Percentiles rank a stretch among this genome's conserved stretches.
Conservation (phyloP, 148 eudicot species). For the Rhododendron griersonianum region DNA sequence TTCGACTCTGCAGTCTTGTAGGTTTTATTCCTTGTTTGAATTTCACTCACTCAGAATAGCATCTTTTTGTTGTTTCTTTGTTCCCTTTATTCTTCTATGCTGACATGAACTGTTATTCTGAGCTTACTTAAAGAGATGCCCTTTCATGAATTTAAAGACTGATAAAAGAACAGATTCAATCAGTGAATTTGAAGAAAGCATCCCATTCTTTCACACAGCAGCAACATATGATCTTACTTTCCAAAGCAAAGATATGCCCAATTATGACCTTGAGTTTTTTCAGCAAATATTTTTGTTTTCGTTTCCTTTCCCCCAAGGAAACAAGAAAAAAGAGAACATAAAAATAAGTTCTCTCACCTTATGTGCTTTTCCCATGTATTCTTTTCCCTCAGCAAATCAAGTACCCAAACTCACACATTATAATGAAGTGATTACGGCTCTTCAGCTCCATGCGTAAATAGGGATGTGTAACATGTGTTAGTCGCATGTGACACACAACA, state of each 20-base stretch:
- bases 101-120: neutral
- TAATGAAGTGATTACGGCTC: neutral
- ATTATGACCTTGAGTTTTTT: neutral
- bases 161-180: neutral
- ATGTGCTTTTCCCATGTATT: neutral
- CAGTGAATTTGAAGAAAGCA: neutral
- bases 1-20: neutral
- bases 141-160: neutral
- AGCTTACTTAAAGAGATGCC: neutral
- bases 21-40: neutral
- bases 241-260: neutral
- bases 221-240: neutral
- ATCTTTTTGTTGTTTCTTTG: neutral
- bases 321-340: neutral
- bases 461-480: neutral
- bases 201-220: neutral
- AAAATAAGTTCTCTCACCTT: neutral
- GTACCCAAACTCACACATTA: neutral
- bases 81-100: neutral
- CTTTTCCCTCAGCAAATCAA: neutral
- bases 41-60: neutral
- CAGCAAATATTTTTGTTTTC: neutral
- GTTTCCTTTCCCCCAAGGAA: neutral
- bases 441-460: neutral
- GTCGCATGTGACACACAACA: neutral